Conservation (phyloP, 164 flowering plant species). For the Cinnamomum chago region DNA sequence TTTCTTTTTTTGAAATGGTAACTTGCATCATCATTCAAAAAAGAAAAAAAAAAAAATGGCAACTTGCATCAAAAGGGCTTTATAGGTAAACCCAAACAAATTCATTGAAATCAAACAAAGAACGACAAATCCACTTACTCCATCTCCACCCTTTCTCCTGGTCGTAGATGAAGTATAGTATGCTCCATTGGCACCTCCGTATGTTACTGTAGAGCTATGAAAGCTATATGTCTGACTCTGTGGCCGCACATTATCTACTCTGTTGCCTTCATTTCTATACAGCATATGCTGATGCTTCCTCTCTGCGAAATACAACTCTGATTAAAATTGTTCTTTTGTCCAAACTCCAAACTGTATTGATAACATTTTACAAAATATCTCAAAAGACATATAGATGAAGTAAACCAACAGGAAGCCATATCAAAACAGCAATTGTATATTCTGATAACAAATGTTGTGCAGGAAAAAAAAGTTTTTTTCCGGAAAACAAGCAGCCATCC, state of each 20-base stretch:
- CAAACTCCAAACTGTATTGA: neutral
- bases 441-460: neutral
- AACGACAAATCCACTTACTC: constrained; percentile 40
- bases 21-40: too few relatives aligned
- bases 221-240: constrained; percentile 34
- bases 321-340: neutral
- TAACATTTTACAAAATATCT: neutral
- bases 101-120: neutral
- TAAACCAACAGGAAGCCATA: neutral
- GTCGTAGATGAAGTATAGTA: constrained; percentile 73
- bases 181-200: constrained; percentile 88
- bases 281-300: constrained; percentile 23
- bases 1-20: too few relatives aligned
- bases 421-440: neutral
- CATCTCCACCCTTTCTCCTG: constrained; percentile 78
- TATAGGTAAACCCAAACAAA: constrained; percentile 1
- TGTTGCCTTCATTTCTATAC: constrained; percentile 19
- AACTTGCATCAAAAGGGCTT: neutral
- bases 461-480: neutral
- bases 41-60: too few relatives aligned
- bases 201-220: constrained; percentile 74
- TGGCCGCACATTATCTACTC: constrained; percentile 24
- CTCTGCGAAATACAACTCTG: constrained; percentile 21
- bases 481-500: constrained; percentile 28
- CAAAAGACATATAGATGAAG: neutral